These are phyloP conservation scores for Trichoderma guizhouense DNA, from an alignment of 2,329 filamentous ascomycete species.

Conservation along the genomic window DNA sequence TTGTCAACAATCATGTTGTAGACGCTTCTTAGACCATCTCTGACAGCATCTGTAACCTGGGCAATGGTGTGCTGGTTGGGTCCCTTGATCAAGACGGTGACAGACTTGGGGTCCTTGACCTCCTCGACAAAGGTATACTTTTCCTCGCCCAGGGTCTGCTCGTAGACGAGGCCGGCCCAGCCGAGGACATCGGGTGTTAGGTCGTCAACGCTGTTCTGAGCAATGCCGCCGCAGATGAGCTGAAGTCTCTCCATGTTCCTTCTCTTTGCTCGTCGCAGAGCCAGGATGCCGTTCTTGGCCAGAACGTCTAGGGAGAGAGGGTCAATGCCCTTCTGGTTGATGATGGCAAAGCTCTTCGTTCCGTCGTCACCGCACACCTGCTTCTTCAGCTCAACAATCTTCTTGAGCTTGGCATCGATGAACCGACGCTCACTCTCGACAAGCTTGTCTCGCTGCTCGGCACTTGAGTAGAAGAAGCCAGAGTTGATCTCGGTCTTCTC, in stretches of 20 bases:
- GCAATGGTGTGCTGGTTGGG: constrained; percentile 95
- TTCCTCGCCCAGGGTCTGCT: constrained; percentile 96
- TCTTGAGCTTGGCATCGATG: constrained; percentile 92
- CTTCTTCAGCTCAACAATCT: constrained; percentile 98
- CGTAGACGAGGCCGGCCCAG: constrained; percentile 95
- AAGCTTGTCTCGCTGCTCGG: constrained; percentile 94
- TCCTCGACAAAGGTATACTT: constrained; percentile 99
- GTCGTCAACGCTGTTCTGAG: constrained; percentile 97
- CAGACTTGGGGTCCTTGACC: constrained; percentile 97
- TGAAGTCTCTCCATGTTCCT: constrained; percentile 99
- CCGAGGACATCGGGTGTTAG: constrained; percentile 82
- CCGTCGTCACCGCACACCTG: constrained; percentile 90
- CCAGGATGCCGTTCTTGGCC: constrained; percentile 96
- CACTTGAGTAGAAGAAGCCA: constrained; percentile 96
- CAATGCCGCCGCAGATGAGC: constrained; percentile 83
- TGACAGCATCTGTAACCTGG: constrained; percentile 93
- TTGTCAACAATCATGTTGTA: constrained; percentile 99
- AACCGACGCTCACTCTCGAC: constrained; percentile 96
- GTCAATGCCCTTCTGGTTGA: constrained; percentile 99
- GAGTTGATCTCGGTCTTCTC: constrained; percentile 99
- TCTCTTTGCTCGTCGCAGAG: constrained; percentile 89
- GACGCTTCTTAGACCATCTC: constrained; percentile 90
- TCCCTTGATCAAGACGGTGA: constrained; percentile 96
- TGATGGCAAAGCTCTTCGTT: constrained; percentile 94
- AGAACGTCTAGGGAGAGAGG: constrained; percentile 92